These are phyloP conservation scores for Echeveria elegans DNA, from an alignment of 164 flowering plant species.

Conservation along the genomic window DNA sequence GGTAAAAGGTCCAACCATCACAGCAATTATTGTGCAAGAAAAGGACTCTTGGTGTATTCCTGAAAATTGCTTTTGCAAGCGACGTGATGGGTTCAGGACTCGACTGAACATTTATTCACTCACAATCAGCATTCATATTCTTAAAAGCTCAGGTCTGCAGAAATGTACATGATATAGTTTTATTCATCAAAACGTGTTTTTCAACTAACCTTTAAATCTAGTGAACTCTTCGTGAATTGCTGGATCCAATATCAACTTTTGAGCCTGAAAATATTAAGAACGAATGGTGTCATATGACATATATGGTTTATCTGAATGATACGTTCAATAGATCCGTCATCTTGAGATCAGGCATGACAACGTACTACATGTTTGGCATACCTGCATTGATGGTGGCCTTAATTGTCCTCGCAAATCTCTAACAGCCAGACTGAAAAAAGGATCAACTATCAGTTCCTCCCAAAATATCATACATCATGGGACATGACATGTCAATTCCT, in stretches of 20 bases:
- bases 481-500: neutral
- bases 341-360: conserved; percentile 1
- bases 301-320: neutral
- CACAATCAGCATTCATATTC: neutral
- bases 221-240: conserved; percentile 99
- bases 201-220: conserved; percentile 69
- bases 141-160: neutral
- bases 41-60: too few relatives aligned
- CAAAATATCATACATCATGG: neutral
- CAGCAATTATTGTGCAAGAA: too few relatives aligned
- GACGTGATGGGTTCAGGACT: neutral
- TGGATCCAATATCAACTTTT: conserved; percentile 85
- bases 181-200: neutral
- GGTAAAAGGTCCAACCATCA: too few relatives aligned
- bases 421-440: conserved; percentile 48
- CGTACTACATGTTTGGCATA: conserved; percentile 11
- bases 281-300: neutral
- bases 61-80: too few relatives aligned
- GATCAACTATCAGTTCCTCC: conserved; percentile 4
- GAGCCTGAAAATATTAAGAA: conserved; percentile 41
- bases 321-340: neutral
- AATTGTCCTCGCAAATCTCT: conserved; percentile 53
- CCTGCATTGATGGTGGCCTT: conserved; percentile 69
- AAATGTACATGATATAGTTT: neutral
- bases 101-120: too few relatives aligned